Evolutionary conservation across 1,284 basidiomycete species (phyloP), one percentile per base, ranked within the genome.

Genomic region (Rhodotorula sp.): DNA sequence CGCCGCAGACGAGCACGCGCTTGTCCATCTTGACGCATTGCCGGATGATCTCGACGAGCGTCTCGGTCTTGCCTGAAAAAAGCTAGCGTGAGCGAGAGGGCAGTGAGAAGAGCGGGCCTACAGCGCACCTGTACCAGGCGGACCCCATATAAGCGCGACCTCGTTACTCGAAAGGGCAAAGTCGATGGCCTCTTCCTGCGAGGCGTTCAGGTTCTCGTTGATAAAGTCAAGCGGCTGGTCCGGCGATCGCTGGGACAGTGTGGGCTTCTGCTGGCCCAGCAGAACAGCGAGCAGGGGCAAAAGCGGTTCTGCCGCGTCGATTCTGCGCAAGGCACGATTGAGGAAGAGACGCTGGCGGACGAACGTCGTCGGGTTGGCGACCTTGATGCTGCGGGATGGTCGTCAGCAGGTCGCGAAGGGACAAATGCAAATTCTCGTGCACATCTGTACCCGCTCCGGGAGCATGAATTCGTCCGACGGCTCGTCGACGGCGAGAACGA

Each of bases 121-220:
- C 8, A 75, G 79, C 65, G 78, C 78, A 17, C 79, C 79, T 0
- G 80, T 81, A 2, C 85, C 94, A 68, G 95, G 94, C 9, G 95
- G 95, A 0, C 95, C 94, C 78, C 97, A 94, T n/a, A 99, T 94
- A 74, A 94, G 91, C 0, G 91, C 90, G 0, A 97, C 85, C 77
- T 94, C 89, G 2, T 86, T 83, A 0, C 88, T 85, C 68, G 85
- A 84, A 4, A 94, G 79, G 7, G 88, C 88, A 75, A 92, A 91
- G 60, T 81, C 84, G 52, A 94, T 87, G 0, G 94, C 93, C 27
- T 86, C 84, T 78, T 89, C 88, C 79, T 99, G 95, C 69, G 90
- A 91, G 0, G 84, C 80, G 78, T 99, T 98, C 54, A 98, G 82
- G 0, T 82, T 84, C 0, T 84, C 79, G 74, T 96, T 70, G 62